Evolutionary conservation across 1,284 basidiomycete species (phyloP).

Genomic region (Chondrostereum purpureum): DNA sequence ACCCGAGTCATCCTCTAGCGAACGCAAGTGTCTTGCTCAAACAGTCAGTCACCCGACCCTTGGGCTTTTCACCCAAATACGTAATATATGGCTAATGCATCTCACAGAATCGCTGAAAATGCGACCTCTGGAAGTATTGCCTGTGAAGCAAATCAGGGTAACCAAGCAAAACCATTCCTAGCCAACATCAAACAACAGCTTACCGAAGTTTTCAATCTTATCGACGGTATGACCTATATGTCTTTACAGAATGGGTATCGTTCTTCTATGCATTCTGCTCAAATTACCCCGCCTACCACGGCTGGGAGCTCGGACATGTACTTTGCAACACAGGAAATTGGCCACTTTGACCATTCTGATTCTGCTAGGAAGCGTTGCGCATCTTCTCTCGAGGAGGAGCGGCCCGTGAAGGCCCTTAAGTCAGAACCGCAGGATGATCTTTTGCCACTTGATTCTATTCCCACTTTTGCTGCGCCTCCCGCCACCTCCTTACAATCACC

Average conservation of each 20-base stretch:
- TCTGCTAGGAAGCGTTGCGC: constrained; percentile 60
- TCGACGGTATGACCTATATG: background rate
- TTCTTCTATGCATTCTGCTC: background rate
- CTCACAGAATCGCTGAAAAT: background rate
- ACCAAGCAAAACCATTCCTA: background rate
- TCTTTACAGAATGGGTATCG: background rate
- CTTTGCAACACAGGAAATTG: background rate
- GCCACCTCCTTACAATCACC: constrained; percentile 23
- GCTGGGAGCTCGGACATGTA: background rate
- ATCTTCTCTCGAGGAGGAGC: constrained; percentile 53
- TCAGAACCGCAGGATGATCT: constrained; percentile 60
- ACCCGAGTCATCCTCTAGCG: background rate
- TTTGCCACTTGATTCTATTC: constrained; percentile 18
- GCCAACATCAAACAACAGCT: constrained; percentile 1
- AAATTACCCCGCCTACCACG: background rate
- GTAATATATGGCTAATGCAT: background rate
- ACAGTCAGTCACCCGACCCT: background rate
- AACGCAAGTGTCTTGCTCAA: background rate
- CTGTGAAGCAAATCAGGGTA: background rate
- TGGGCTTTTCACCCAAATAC: background rate
- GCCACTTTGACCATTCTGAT: constrained; percentile 15
- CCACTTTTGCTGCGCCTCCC: constrained; percentile 19
- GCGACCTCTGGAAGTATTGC: background rate
- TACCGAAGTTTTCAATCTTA: constrained; percentile 1
- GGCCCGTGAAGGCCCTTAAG: constrained; percentile 59